phyloP scores from a whole-genome alignment of 805 yeast genomes.

The Candida chilensis region DNA sequence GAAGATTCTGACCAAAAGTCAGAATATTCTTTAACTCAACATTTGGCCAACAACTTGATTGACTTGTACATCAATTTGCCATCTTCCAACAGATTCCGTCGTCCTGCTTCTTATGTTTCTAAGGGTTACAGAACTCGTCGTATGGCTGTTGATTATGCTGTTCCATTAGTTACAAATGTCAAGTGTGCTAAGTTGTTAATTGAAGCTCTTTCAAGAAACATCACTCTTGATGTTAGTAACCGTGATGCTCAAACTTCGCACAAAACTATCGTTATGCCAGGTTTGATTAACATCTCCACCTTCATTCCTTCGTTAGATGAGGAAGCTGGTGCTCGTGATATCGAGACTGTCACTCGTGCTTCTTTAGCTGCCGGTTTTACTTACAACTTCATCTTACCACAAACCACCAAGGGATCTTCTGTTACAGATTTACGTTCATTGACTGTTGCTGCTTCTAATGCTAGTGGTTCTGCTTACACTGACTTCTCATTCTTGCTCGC shows the following conservation, averaged over 20 bases:
- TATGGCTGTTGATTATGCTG: conserved; percentile 98
- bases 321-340: conserved; percentile 38
- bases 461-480: conserved; percentile 57
- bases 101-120: conserved; percentile 97
- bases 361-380: conserved; percentile 86
- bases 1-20: conserved; percentile 70
- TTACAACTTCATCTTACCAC: conserved; percentile 72
- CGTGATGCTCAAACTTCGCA: conserved; percentile 90
- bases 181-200: conserved; percentile 93
- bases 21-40: conserved; percentile 93
- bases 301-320: conserved; percentile 61
- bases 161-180: conserved; percentile 95
- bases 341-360: conserved; percentile 59
- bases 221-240: conserved; percentile 57
- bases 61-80: conserved; percentile 96
- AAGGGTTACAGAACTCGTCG: conserved; percentile 98
- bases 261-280: conserved; percentile 74
- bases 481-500: conserved; percentile 81
- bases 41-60: conserved; percentile 91
- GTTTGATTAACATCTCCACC: conserved; percentile 75
- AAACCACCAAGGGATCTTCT: conserved; percentile 50
- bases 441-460: conserved; percentile 50
- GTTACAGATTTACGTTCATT: conserved; percentile 60
- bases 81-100: conserved; percentile 92
- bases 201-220: conserved; percentile 81